Evolutionary conservation across 805 yeast species (phyloP), one percentile per base, ranked within the genome.

Genomic region (Kazachstania taianensis): DNA sequence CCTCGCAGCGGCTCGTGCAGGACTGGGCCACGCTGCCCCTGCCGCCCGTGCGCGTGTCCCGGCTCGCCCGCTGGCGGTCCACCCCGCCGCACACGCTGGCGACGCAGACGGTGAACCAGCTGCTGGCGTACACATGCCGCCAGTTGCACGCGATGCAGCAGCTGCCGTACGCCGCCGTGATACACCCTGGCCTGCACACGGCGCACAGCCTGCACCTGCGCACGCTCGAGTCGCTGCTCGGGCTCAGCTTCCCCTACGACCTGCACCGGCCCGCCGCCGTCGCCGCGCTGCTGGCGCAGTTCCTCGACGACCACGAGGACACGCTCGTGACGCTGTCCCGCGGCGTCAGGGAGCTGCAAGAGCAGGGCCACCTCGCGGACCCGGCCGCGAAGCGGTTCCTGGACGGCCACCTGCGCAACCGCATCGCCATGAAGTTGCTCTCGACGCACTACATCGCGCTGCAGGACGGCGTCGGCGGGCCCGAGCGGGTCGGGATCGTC

Each of bases 131-230:
- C 46, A 76, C 85, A 37, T 83, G 94, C 6, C 73, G 78, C 36
- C 66, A 96, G 42, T 57, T 86, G 13, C 67, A 70, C 22, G 79
- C 78, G 20, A 74, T 89, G 44, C 70, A 89, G 43, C 65, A 70
- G 30, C 62, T 89, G 37, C 96, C 96, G 0, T 89, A 85, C 55
- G 70, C 87, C 46, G 85, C 80, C 32, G 79, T 86, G 38, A 59
- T 89, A 42, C 89, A 89, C 53, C 96, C 96, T 5, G 75, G 83
- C 49, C 78, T 89, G 35, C 80, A 89, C 8, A 74, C 73, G 46
- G 78, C 82, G 16, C 84, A 85, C 62, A 68, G 73, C 47, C 60
- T 78, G 32, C 89, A 89, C 61, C 62, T 84, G 43, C 67, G 74
- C 39, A 78, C 94, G 2, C 70, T 85, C 63, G 63, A 71, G 34